phyloP scores from a whole-genome alignment of 83 land plant species.

The Picea engelmannii region DNA sequence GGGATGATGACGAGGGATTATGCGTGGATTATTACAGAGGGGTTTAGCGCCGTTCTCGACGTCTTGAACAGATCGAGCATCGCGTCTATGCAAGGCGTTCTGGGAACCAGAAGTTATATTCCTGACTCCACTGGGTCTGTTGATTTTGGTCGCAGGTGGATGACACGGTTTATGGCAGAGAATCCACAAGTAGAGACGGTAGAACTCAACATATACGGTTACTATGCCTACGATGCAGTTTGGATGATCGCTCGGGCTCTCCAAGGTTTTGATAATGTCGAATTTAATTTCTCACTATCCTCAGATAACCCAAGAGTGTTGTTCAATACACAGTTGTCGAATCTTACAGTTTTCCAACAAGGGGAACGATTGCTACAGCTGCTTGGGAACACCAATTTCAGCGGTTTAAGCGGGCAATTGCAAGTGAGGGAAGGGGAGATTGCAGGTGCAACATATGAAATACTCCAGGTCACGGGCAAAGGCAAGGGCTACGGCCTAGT shows the following conservation, averaged over 20 bases:
- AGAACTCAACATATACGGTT: background rate
- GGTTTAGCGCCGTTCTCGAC: constrained; percentile 21
- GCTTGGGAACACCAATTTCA: background rate
- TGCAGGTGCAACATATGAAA: background rate
- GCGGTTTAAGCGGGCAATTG: background rate
- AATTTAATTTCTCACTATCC: background rate
- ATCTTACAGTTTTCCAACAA: constrained; percentile 4
- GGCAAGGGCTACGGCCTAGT: background rate
- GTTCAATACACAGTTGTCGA: background rate
- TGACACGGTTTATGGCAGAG: background rate
- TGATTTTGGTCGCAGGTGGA: background rate
- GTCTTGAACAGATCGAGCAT: constrained; percentile 2
- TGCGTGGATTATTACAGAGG: constrained; percentile 54
- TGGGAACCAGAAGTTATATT: constrained; percentile 32
- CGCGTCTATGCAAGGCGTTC: constrained; percentile 37
- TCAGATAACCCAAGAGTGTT: background rate
- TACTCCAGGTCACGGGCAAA: background rate
- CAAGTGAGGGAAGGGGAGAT: background rate
- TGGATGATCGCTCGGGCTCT: constrained; percentile 23
- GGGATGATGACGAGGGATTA: constrained; percentile 49
- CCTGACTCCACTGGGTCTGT: background rate
- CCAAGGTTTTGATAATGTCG: background rate
- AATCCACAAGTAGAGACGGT: no score
- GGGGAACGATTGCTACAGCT: background rate
- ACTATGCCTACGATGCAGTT: constrained; percentile 33